Base-by-base conservation (phyloP, 768 basidiomycete genomes). In the Phylloporus arenicola region DNA sequence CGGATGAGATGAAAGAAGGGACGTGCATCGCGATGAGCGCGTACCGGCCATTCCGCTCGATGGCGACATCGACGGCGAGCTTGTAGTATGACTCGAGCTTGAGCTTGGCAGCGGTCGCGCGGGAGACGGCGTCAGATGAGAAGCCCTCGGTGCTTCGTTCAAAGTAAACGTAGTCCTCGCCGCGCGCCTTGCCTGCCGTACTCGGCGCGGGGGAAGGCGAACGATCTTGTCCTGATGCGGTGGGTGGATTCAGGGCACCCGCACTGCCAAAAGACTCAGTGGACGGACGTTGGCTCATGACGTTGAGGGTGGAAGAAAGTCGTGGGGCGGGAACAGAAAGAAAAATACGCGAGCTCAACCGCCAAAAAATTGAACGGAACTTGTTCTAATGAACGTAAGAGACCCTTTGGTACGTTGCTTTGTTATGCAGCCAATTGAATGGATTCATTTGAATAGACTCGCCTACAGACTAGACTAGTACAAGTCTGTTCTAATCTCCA, bases 71-170 rank as follows among this genome's bases (percentile, higher is more conserved):
- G 30, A 99, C 95, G 5, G 94, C 92, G 51, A 97, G 88, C 70
- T 97, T 97, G 78, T 99, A 99, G 74, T 86, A 97, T 41, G 94
- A 89, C 70, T 95, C 94, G 49, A 99, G 84, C 70, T 96, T 96
- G 68, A 97, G 82, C 67, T 96, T 96, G 17, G 94, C 92, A 22
- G 88, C 89, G 43, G 92, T 95, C 8, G 91, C 86, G 44, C 88
- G 88, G 51, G 92, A 91, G 46, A 92, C 78, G 17, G 91, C 87
- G 64, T 89, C 85, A 56, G 92, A 82, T 16, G 86, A 86, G 75
- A 95, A 94, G 50, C 80, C 82, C 37, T 77, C 72, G 1, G 88
- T 87, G 45, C 84, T 84, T 54, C 95, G 80, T 68, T 96, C 88
- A 69, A 98, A 99, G 75, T 94, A 95, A 61, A 97, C 93, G 70